These are phyloP conservation scores for Hygrophoropsis aurantiaca DNA, from an alignment of 768 basidiomycete genomes.

Conservation along the genomic window DNA sequence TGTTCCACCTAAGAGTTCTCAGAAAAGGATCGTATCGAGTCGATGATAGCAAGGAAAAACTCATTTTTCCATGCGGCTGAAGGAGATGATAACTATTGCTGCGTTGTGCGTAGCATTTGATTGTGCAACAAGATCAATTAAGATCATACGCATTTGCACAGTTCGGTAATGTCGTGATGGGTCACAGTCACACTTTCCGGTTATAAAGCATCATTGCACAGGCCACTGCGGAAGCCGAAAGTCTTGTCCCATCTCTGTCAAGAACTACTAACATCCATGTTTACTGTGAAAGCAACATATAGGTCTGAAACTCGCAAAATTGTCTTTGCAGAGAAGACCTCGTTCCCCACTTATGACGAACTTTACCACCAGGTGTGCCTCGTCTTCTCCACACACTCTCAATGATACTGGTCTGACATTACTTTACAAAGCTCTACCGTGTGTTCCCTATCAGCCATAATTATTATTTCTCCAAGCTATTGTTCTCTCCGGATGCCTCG, in stretches of 20 bases:
- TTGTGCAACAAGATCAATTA: no score
- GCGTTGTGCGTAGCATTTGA: no score
- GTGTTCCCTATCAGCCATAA: constrained; percentile 62
- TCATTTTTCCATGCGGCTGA: constrained; percentile 11
- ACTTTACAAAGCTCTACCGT: constrained; percentile 70
- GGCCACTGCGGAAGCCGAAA: constrained; percentile 16
- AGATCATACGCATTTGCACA: no score
- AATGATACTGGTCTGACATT: constrained; percentile 25
- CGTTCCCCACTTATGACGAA: constrained; percentile 64
- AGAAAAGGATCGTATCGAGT: constrained; percentile 60
- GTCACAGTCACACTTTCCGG: constrained; percentile 18
- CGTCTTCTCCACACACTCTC: constrained; percentile 1
- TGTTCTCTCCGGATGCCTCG: constrained; percentile 65
- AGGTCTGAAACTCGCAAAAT: constrained; percentile 67
- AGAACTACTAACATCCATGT: constrained; percentile 48
- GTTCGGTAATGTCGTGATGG: background rate
- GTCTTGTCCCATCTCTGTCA: constrained; percentile 11
- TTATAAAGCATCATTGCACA: constrained; percentile 12
- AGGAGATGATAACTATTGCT: background rate
- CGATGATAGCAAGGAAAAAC: constrained; percentile 46
- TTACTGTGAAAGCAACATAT: constrained; percentile 81
- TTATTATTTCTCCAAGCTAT: constrained; percentile 64
- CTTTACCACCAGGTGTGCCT: constrained; percentile 60
- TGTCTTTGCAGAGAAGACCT: constrained; percentile 46
- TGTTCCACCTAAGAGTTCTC: constrained; percentile 53